These are phyloP conservation scores for Pyricularia pennisetigena DNA, from an alignment of 2,329 filamentous ascomycete genomes.

Conservation along the genomic window DNA sequence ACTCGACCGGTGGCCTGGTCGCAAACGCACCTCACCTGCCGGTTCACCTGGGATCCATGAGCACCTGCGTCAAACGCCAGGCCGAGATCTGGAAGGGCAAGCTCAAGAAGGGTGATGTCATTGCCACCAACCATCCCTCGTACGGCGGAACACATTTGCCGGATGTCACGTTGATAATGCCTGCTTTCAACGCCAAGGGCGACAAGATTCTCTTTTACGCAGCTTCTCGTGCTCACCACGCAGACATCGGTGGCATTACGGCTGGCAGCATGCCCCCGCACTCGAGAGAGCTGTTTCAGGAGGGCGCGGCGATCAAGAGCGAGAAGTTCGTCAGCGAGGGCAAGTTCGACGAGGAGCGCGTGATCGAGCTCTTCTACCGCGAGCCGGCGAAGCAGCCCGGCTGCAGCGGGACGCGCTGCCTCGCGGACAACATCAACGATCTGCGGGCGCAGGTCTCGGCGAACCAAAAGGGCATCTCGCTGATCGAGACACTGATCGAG, in stretches of 20 bases:
- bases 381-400: conserved; percentile 59
- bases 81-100: conserved; percentile 49
- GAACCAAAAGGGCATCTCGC: conserved; percentile 64
- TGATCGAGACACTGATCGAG: conserved; percentile 62
- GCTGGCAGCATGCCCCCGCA: conserved; percentile 69
- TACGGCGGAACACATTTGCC: conserved; percentile 65
- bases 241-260: conserved; percentile 59
- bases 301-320: conserved; percentile 47
- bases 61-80: conserved; percentile 60
- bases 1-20: conserved; percentile 56
- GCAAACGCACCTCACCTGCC: conserved; percentile 63
- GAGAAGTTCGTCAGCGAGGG: conserved; percentile 58
- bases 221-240: conserved; percentile 60
- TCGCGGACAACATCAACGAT: conserved; percentile 68
- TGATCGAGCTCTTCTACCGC: conserved; percentile 53
- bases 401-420: conserved; percentile 59
- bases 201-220: conserved; percentile 57
- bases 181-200: conserved; percentile 47
- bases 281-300: conserved; percentile 48
- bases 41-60: conserved; percentile 63
- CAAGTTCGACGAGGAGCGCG: conserved; percentile 59
- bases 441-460: conserved; percentile 67
- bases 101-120: conserved; percentile 61
- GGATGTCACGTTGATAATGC: conserved; percentile 64
- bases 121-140: conserved; percentile 66